phyloP scores from a whole-genome alignment of 768 basidiomycete species.

The Jaapia argillacea region DNA sequence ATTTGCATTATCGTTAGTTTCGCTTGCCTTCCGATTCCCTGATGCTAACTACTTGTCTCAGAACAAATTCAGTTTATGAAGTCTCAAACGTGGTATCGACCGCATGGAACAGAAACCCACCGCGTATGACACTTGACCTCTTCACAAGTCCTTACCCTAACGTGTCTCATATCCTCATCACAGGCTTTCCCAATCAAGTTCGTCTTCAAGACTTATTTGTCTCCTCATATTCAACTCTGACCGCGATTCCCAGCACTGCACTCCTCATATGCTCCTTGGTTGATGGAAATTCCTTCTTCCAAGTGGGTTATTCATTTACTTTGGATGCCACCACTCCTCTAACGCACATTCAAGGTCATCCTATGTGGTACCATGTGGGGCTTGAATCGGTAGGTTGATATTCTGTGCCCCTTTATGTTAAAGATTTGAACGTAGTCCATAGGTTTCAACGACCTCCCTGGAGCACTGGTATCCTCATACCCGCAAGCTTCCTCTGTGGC shows the following conservation, averaged over 20 bases:
- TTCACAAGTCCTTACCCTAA: too few relatives aligned
- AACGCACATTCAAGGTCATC: conserved; percentile 34
- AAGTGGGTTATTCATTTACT: conserved; percentile 29
- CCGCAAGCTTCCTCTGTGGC: conserved; percentile 65
- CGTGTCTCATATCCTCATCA: conserved; percentile 4
- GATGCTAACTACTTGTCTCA: conserved; percentile 15
- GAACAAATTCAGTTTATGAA: conserved; percentile 63
- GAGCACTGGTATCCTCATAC: conserved; percentile 62
- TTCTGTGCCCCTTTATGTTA: not conserved
- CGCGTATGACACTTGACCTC: conserved; percentile 29
- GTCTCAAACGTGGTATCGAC: conserved; percentile 78
- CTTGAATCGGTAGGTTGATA: conserved; percentile 42
- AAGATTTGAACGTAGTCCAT: not conserved
- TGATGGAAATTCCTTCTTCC: conserved; percentile 76
- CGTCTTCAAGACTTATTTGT: conserved; percentile 9
- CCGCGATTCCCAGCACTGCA: conserved; percentile 39
- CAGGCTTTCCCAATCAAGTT: conserved; percentile 67
- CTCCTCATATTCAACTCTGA: conserved; percentile 1
- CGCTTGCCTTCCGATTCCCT: conserved; percentile 2
- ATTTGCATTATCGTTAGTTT: conserved; percentile 52
- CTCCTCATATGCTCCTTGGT: conserved; percentile 64
- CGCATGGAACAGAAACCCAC: conserved; percentile 79
- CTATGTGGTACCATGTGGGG: conserved; percentile 79
- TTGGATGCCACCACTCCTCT: too few relatives aligned
- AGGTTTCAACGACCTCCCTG: conserved; percentile 60